Evolutionary conservation across 495 filamentous ascomycete species (phyloP).

Genomic region (Podospora pseudoanserina): DNA sequence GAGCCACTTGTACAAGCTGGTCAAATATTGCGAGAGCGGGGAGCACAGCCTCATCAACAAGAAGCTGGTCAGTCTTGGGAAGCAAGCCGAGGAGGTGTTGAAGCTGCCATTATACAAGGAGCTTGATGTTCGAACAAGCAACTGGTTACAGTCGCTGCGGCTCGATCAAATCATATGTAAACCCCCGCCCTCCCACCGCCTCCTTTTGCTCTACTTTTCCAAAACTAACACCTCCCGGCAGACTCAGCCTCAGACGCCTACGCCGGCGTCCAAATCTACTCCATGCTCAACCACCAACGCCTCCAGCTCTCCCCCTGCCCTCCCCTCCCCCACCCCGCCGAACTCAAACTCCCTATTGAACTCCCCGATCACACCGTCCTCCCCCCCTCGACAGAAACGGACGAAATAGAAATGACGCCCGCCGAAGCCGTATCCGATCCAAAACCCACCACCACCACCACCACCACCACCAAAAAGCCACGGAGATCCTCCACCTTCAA

Average conservation of each 20-base stretch:
- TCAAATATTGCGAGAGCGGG: constrained; percentile 54
- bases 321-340: constrained; percentile 63
- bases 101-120: constrained; percentile 76
- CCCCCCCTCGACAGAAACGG: constrained; percentile 29
- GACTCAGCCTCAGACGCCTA: constrained; percentile 85
- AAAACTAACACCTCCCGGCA: constrained; percentile 29
- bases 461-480: constrained; percentile 6
- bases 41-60: constrained; percentile 59
- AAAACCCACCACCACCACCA: background rate
- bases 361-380: constrained; percentile 32
- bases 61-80: constrained; percentile 59
- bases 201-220: background rate
- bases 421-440: constrained; percentile 6
- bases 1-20: constrained; percentile 71
- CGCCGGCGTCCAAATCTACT: constrained; percentile 69
- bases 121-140: constrained; percentile 58
- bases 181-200: constrained; percentile 19
- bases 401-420: constrained; percentile 11
- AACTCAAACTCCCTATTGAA: constrained; percentile 59
- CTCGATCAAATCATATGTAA: constrained; percentile 70
- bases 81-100: constrained; percentile 66
- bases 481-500: background rate
- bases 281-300: constrained; percentile 64
- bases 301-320: constrained; percentile 62
- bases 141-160: constrained; percentile 64